A percentile compares a stretch with the other conserved stretches of the same genome.
Evolutionary conservation across 345 rosid species (phyloP).

Genomic region (Jatropha curcas): DNA sequence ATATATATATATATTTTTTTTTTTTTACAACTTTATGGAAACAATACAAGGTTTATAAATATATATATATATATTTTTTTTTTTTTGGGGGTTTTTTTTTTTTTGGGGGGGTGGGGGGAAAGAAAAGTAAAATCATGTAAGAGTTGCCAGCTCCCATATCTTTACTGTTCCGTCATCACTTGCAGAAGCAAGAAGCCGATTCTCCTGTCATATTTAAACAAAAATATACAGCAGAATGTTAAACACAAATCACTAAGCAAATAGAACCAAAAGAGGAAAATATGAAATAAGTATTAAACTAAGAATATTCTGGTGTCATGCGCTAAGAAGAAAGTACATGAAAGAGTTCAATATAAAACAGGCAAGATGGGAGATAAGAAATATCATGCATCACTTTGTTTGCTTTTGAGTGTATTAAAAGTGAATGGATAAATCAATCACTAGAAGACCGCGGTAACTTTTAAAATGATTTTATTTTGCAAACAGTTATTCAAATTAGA

Average conservation of each 20-base stretch:
- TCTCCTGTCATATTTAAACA: conserved; percentile 40
- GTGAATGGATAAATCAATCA: neutral
- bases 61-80: no score
- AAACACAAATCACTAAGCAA: neutral
- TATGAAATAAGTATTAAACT: neutral
- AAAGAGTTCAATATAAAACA: neutral
- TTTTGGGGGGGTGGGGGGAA: no score
- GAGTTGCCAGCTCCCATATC: conserved; percentile 65
- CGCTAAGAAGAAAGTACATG: neutral
- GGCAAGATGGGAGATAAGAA: neutral
- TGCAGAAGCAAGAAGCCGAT: conserved; percentile 68
- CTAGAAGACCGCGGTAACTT: neutral
- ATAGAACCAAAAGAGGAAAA: neutral
- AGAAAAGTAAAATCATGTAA: no score
- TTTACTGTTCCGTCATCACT: conserved; percentile 80
- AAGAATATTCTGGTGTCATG: neutral
- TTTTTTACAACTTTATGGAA: no score
- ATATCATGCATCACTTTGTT: neutral
- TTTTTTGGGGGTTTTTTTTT: no score
- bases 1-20: no score
- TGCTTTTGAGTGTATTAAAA: neutral
- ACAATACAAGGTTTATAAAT: no score
- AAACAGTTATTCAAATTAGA: neutral
- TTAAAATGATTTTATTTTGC: neutral
- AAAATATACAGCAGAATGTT: neutral